A percentile compares a stretch with the other conserved stretches of the same genome.
Conservation (phyloP, 2,329 filamentous ascomycete genomes). For the Penicillium sp. region DNA sequence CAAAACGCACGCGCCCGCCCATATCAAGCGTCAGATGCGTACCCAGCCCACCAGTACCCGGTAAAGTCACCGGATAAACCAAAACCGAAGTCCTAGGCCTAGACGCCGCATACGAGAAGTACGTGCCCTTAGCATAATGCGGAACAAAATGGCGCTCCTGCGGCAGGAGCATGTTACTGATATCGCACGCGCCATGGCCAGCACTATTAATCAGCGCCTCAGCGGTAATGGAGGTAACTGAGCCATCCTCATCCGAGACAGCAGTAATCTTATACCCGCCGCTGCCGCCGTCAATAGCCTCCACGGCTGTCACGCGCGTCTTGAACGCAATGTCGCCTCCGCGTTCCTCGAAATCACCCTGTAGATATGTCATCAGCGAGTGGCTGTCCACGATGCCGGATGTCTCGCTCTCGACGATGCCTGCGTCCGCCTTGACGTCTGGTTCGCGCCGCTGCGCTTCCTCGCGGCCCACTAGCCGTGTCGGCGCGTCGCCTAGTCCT, state of each 20-base stretch:
- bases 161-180: constrained; percentile 77
- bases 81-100: constrained; percentile 67
- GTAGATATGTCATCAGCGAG: constrained; percentile 74
- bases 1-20: constrained; percentile 79
- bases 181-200: constrained; percentile 69
- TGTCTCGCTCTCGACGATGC: constrained; percentile 76
- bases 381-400: constrained; percentile 93
- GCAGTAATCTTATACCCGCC: constrained; percentile 72
- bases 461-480: constrained; percentile 61
- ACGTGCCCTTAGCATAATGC: constrained; percentile 90
- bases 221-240: constrained; percentile 59
- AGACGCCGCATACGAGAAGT: constrained; percentile 76
- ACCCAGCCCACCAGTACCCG: constrained; percentile 82
- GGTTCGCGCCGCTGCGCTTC: constrained; percentile 69
- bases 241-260: constrained; percentile 38
- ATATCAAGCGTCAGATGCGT: constrained; percentile 93
- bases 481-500: constrained; percentile 60
- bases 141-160: constrained; percentile 54
- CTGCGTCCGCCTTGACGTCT: constrained; percentile 66
- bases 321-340: constrained; percentile 73
- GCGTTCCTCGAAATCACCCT: constrained; percentile 70
- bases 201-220: constrained; percentile 82
- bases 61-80: constrained; percentile 81
- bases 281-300: constrained; percentile 42
- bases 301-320: constrained; percentile 62